A percentile compares a stretch with the other conserved stretches of the same genome.
These are phyloP conservation scores for Dothideomycetes sp. DNA, from an alignment of 2,329 filamentous ascomycete genomes.

Conservation along the genomic window DNA sequence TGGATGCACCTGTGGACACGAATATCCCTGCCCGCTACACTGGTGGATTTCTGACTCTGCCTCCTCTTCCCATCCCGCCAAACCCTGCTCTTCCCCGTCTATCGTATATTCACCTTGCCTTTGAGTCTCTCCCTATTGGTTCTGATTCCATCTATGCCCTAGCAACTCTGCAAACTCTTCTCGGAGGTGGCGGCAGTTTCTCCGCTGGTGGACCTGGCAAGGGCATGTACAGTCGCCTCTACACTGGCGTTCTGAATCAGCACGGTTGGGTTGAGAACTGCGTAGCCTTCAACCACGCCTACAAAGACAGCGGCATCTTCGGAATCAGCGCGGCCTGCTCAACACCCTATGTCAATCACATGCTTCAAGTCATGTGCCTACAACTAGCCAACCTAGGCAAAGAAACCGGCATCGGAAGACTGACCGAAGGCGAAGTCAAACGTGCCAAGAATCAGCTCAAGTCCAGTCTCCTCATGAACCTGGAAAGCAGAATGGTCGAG, in stretches of 20 bases:
- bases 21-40: constrained; percentile 70
- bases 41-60: constrained; percentile 82
- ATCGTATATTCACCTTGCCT: constrained; percentile 90
- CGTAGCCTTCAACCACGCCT: constrained; percentile 93
- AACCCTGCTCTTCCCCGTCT: constrained; percentile 72
- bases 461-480: constrained; percentile 87
- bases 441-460: constrained; percentile 96
- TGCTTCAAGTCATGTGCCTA: constrained; percentile 93
- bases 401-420: constrained; percentile 61
- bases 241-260: constrained; percentile 96
- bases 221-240: constrained; percentile 97
- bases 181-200: constrained; percentile 93
- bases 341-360: constrained; percentile 65
- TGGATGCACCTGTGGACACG: constrained; percentile 47
- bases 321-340: constrained; percentile 83
- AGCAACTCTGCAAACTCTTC: constrained; percentile 87
- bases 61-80: constrained; percentile 64
- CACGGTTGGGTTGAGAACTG: constrained; percentile 96
- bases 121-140: constrained; percentile 85
- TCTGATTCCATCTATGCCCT: constrained; percentile 93
- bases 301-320: constrained; percentile 91
- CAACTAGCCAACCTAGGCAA: constrained; percentile 72
- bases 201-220: constrained; percentile 94
- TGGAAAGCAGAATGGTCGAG: constrained; percentile 95
- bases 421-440: constrained; percentile 70